These are phyloP conservation scores for Vitis hybrid DNA, from an alignment of 177 flowering plant species.

Conservation along the genomic window DNA sequence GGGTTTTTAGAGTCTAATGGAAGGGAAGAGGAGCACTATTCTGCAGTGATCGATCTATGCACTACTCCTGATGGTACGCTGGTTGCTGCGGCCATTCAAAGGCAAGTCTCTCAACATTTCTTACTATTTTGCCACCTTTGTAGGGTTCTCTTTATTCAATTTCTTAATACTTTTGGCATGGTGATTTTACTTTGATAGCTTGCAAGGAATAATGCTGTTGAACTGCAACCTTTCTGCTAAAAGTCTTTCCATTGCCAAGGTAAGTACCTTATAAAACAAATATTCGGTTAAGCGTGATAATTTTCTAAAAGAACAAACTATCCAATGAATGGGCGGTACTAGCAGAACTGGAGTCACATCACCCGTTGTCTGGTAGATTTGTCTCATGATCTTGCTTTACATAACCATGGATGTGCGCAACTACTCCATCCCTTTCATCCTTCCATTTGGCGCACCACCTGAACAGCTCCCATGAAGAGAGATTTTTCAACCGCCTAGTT, in stretches of 20 bases:
- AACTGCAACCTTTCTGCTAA: slow-evolving; percentile 51
- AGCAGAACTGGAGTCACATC: not conserved
- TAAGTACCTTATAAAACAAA: slow-evolving; percentile 19
- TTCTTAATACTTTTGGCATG: slow-evolving; percentile 7
- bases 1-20: slow-evolving; percentile 49
- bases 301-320: not conserved
- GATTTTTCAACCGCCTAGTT: no score
- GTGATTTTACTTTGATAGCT: slow-evolving; percentile 34
- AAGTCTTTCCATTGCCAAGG: slow-evolving; percentile 66
- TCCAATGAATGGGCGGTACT: not conserved
- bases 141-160: slow-evolving; percentile 1
- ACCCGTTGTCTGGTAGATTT: not conserved
- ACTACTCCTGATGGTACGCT: slow-evolving; percentile 55
- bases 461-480: no score
- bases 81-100: slow-evolving; percentile 76
- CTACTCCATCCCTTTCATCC: not conserved
- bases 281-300: not conserved
- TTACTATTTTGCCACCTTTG: not conserved
- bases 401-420: not conserved
- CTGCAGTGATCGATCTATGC: slow-evolving; percentile 71
- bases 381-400: not conserved
- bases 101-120: slow-evolving; percentile 36
- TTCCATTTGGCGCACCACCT: no score
- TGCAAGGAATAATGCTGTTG: slow-evolving; percentile 70
- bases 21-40: slow-evolving; percentile 35